A percentile compares a stretch with the other conserved stretches of the same genome.
phyloP scores from a whole-genome alignment of 2,329 filamentous ascomycete genomes.

The Alternaria ventricosa region DNA sequence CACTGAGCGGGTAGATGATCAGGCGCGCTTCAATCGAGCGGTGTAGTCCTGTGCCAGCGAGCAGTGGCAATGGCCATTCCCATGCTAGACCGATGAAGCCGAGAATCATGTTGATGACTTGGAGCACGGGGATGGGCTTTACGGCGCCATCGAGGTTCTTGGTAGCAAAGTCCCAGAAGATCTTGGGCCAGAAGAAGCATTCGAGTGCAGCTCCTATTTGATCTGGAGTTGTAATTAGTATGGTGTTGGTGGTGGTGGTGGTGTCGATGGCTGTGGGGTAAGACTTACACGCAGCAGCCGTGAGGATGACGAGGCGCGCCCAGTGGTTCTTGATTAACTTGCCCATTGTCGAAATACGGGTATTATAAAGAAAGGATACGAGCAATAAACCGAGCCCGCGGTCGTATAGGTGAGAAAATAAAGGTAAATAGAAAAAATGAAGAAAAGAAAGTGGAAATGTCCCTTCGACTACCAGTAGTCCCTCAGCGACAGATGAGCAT shows the following conservation, averaged over 20 bases:
- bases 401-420: constrained; percentile 23
- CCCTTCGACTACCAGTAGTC: constrained; percentile 48
- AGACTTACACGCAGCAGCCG: constrained; percentile 75
- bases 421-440: constrained; percentile 10
- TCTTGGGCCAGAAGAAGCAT: constrained; percentile 97
- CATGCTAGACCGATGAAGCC: constrained; percentile 80
- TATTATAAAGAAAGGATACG: constrained; percentile 38
- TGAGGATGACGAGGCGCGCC: constrained; percentile 91
- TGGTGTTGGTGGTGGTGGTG: background rate
- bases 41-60: constrained; percentile 81
- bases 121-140: constrained; percentile 84
- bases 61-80: constrained; percentile 82
- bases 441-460: constrained; percentile 15
- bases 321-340: constrained; percentile 99
- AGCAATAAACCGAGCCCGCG: constrained; percentile 40
- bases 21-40: constrained; percentile 87
- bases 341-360: constrained; percentile 68
- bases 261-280: background rate
- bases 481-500: constrained; percentile 41
- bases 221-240: constrained; percentile 60
- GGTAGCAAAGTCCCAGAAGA: constrained; percentile 97
- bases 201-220: constrained; percentile 84
- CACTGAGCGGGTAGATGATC: constrained; percentile 79
- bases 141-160: constrained; percentile 87
- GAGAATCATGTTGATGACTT: constrained; percentile 86